These are phyloP conservation scores for Clarireedia monteithiana DNA, from an alignment of 2,329 filamentous ascomycete genomes.

Conservation along the genomic window DNA sequence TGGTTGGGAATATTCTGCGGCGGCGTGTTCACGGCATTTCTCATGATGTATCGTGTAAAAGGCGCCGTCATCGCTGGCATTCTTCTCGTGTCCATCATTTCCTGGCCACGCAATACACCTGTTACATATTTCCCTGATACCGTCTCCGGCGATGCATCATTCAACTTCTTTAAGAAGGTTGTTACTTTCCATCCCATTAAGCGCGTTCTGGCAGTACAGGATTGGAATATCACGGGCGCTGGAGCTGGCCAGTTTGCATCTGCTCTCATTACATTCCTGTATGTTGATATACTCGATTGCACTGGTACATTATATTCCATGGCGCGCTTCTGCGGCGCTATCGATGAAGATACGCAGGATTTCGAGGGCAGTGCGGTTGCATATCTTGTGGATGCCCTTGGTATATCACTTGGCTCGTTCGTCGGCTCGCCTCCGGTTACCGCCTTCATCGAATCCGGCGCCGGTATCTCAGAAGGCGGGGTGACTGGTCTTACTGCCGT, in stretches of 20 bases:
- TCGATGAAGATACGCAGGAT: slow-evolving; percentile 76
- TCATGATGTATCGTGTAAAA: slow-evolving; percentile 82
- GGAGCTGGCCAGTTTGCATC: slow-evolving; percentile 72
- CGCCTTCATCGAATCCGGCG: slow-evolving; percentile 82
- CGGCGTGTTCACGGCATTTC: slow-evolving; percentile 67
- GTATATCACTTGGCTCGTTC: slow-evolving; percentile 72
- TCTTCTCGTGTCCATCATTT: slow-evolving; percentile 76
- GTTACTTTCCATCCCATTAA: slow-evolving; percentile 76
- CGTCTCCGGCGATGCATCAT: slow-evolving; percentile 56
- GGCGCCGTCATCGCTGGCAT: slow-evolving; percentile 82
- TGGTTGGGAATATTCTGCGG: slow-evolving; percentile 88
- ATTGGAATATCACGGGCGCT: slow-evolving; percentile 63
- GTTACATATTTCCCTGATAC: slow-evolving; percentile 80
- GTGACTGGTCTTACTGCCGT: slow-evolving; percentile 80
- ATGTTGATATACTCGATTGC: slow-evolving; percentile 82
- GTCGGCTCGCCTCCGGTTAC: slow-evolving; percentile 76
- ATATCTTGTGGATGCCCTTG: slow-evolving; percentile 74
- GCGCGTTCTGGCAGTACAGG: slow-evolving; percentile 59
- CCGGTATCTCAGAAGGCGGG: slow-evolving; percentile 81
- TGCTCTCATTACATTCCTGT: slow-evolving; percentile 81
- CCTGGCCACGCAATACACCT: slow-evolving; percentile 69
- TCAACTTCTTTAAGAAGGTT: slow-evolving; percentile 84
- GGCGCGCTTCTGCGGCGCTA: slow-evolving; percentile 73
- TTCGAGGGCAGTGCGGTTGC: slow-evolving; percentile 80
- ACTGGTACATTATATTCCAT: slow-evolving; percentile 86